Percentiles rank a stretch among this genome's conserved stretches.
Conservation (phyloP, 176 grass and related monocot genomes). For the Cenchrus fungigraminus region DNA sequence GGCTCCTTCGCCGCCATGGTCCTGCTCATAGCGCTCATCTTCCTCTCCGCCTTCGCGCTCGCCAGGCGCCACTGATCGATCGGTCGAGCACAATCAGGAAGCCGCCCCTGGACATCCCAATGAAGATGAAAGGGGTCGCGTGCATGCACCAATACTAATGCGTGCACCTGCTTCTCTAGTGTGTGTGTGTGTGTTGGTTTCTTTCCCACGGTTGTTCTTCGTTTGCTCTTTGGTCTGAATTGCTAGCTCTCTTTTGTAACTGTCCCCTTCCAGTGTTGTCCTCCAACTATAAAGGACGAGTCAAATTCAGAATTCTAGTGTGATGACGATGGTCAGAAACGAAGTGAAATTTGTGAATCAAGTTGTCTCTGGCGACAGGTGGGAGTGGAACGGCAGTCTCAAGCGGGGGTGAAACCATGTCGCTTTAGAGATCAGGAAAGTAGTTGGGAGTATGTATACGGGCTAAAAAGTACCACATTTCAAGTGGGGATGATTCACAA, state of each 20-base stretch:
- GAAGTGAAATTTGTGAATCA: neutral
- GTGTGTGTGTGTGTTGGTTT: neutral
- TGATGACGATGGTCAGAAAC: neutral
- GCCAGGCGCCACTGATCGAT: conserved; percentile 35
- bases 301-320: neutral
- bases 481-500: too few species aligned
- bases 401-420: too few species aligned
- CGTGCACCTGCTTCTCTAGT: neutral
- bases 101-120: neutral
- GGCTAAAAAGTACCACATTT: too few species aligned
- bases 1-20: conserved; percentile 59
- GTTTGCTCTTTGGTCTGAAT: neutral
- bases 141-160: conserved; percentile 18
- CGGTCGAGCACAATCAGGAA: neutral
- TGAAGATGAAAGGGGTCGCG: neutral
- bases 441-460: too few species aligned
- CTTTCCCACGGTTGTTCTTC: neutral
- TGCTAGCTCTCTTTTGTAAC: neutral
- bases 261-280: neutral
- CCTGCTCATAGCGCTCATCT: conserved; percentile 49
- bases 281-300: neutral
- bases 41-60: conserved; percentile 53
- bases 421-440: too few species aligned
- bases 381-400: too few species aligned
- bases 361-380: too few species aligned